Base-by-base conservation (phyloP, 768 basidiomycete genomes). In the Auricularia sp. region DNA sequence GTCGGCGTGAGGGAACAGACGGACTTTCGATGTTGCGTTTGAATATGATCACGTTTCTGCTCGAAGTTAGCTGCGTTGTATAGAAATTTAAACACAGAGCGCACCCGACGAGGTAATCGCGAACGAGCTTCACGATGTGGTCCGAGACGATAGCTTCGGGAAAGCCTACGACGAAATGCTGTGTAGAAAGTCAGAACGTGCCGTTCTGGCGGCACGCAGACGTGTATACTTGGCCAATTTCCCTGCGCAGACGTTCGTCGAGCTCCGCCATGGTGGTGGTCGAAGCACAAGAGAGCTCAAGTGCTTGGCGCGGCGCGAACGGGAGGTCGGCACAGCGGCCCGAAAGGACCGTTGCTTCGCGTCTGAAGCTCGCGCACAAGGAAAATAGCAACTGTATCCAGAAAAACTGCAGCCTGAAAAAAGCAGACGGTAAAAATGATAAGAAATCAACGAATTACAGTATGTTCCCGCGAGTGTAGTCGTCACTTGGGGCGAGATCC, bases 101-200 rank as follows among this genome's bases (percentile, higher is more conserved):
- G 33, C 67, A 80, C 74, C 87, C 88, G 61, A 88, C 77, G 71
- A 84, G 76, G 74, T 88, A 88, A 58, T 86, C 82, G 42, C 73
- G 74, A 62, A 89, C 86, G 64, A 89, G 81, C 0, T 75, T 78
- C 68, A 76, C 79, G 66, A 84, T 80, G 65, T 87, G 78, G 35
- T 81, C 75, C 66, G 75, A 82, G 39, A 81, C 73, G 62, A 81
- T 75, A 44, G 80, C 73, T 3, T 86, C 86, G 70, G 85, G 84
- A 71, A 88, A 89, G 18, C 88, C 88, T 67, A 87, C 77, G 14
- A 90, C 84, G 69, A 90, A 88, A 71, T 88, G 87, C 86, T 88
- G 67, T 6, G 18, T n/a, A 54, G 8, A 61, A 29, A 18, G n/a
- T 62, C 36, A 34, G 24, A 59, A 29, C 44, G 24, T 13, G 35